Percentiles rank a stretch among this genome's conserved stretches.
Conservation (phyloP, 1,284 basidiomycete genomes). For the Cutaneotrichosporon cutaneum region DNA sequence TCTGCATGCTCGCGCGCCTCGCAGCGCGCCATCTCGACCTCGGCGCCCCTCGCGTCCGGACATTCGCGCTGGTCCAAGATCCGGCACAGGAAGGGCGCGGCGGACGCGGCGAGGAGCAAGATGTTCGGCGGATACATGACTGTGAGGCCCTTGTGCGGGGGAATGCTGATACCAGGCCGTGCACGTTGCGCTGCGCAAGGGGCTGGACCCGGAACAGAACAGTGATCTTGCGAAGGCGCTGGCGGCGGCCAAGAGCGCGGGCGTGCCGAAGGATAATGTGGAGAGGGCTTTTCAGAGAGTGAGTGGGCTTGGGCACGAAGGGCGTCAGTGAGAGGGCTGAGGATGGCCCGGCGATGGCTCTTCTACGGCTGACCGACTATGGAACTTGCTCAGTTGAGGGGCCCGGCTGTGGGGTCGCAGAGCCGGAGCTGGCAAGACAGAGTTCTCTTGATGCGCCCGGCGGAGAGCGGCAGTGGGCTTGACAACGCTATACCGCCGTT, state of each 20-base stretch:
- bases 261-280: slow-evolving; percentile 75
- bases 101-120: slow-evolving; percentile 65
- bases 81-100: slow-evolving; percentile 72
- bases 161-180: slow-evolving; percentile 62
- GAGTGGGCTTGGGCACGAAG: slow-evolving; percentile 19
- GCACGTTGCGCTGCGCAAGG: slow-evolving; percentile 63
- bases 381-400: no score
- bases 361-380: no score
- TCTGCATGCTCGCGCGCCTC: not conserved
- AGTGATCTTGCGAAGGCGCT: slow-evolving; percentile 62
- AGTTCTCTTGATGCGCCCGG: no score
- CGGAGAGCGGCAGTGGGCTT: no score
- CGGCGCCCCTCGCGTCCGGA: slow-evolving; percentile 26
- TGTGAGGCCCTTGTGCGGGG: no score
- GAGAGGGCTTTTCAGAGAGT: slow-evolving; percentile 69
- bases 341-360: no score
- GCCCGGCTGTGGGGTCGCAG: no score
- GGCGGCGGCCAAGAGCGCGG: slow-evolving; percentile 63
- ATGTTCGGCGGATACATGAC: slow-evolving; percentile 62
- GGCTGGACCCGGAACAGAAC: slow-evolving; percentile 68
- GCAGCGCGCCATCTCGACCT: slow-evolving; percentile 15
- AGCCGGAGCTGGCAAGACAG: no score
- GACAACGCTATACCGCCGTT: no score
- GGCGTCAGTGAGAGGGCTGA: not conserved
- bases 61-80: slow-evolving; percentile 74